Conservation (phyloP, 1,284 basidiomycete species). For the Blastosporella zonata region DNA sequence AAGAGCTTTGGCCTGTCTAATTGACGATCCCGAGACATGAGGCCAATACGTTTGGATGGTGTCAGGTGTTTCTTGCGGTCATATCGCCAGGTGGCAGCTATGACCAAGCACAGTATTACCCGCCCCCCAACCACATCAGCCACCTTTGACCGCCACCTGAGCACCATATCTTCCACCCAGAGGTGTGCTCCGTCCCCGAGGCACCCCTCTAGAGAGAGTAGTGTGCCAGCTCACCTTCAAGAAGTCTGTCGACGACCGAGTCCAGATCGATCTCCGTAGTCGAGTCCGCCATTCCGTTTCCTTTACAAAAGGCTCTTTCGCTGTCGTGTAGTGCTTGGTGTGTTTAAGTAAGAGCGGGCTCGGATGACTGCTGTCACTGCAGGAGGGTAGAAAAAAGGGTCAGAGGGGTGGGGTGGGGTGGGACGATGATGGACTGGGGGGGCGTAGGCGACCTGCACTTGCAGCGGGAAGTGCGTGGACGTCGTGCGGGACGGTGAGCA, state of each 20-base stretch:
- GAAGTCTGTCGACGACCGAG: conserved; percentile 94
- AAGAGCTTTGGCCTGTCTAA: neutral
- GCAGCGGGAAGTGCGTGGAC: conserved; percentile 4
- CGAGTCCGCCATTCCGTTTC: conserved; percentile 44
- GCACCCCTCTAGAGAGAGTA: conserved; percentile 9
- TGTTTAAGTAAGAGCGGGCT: conserved; percentile 5
- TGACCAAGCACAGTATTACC: conserved; percentile 3
- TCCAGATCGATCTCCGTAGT: conserved; percentile 93
- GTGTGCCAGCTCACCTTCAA: conserved; percentile 80
- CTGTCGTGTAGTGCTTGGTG: conserved; percentile 4
- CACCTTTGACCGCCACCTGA: neutral
- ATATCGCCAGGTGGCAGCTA: conserved; percentile 17
- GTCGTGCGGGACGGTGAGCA: conserved; percentile 18
- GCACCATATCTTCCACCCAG: neutral
- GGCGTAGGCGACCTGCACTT: conserved; percentile 8
- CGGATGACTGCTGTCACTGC: conserved; percentile 8
- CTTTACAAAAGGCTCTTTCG: conserved; percentile 13
- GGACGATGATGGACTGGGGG: conserved; percentile 5
- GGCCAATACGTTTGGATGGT: neutral
- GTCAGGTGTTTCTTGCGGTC: neutral
- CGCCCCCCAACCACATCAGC: neutral
- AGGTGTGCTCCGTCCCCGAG: neutral
- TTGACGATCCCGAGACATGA: neutral
- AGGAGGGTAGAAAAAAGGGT: conserved; percentile 12
- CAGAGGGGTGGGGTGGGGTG: conserved; percentile 6